These are phyloP conservation scores for Meyerozyma athensensis DNA, from an alignment of 1,139 yeast genomes.

Conservation along the genomic window DNA sequence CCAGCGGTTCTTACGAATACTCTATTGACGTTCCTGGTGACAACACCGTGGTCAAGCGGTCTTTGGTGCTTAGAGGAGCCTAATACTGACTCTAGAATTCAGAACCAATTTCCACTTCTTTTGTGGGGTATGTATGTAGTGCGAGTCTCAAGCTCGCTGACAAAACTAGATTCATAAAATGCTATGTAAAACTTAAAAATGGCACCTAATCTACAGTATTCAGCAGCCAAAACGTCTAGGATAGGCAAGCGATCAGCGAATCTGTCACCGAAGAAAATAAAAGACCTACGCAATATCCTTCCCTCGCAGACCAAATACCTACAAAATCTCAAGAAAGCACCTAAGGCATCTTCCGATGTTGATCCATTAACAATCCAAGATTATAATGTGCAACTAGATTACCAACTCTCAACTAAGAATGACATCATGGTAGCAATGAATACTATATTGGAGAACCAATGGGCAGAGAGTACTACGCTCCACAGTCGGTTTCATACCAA, in stretches of 20 bases:
- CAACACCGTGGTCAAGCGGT: conserved; percentile 16
- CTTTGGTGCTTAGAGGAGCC: conserved; percentile 8
- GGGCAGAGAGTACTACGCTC: conserved; percentile 32
- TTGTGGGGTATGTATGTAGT: neutral
- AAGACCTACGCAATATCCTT: conserved; percentile 20
- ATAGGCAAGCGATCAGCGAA: conserved; percentile 20
- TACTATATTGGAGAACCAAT: conserved; percentile 30
- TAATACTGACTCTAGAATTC: too few species aligned
- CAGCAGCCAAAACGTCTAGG: conserved; percentile 41
- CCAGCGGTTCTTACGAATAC: conserved; percentile 30
- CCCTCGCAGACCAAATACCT: conserved; percentile 25
- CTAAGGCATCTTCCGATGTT: conserved; percentile 4
- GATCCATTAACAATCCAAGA: conserved; percentile 8
- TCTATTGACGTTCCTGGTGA: conserved; percentile 23
- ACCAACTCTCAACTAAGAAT: conserved; percentile 28
- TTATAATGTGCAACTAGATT: conserved; percentile 31
- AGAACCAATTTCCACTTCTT: too few species aligned
- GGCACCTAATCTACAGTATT: conserved; percentile 29
- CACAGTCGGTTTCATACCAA: conserved; percentile 19
- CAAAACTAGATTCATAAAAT: neutral
- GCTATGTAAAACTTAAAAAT: conserved; percentile 9
- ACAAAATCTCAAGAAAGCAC: conserved; percentile 14
- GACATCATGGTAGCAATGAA: conserved; percentile 32
- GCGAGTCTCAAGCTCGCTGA: neutral
- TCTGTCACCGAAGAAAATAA: conserved; percentile 16